Conservation (phyloP, 495 filamentous ascomycete species). For the Pseudotulostoma volvatum region DNA sequence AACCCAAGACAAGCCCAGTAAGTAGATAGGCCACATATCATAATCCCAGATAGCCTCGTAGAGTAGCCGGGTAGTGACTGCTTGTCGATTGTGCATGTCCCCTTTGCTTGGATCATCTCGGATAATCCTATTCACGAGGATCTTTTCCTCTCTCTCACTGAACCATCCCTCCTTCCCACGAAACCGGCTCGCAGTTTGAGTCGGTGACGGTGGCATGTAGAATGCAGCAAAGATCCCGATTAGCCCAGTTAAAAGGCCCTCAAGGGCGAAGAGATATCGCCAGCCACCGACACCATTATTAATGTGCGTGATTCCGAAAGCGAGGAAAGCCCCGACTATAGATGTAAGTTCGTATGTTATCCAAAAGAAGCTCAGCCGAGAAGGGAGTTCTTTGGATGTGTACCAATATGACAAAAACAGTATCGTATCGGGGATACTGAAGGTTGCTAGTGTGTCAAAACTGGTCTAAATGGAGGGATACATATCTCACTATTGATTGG, state of each 20-base stretch:
- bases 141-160: conserved; percentile 44
- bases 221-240: conserved; percentile 48
- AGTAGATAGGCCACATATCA: conserved; percentile 57
- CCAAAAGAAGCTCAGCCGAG: conserved; percentile 56
- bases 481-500: too few relatives aligned
- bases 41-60: conserved; percentile 45
- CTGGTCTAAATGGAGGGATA: too few relatives aligned
- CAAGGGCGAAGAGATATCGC: conserved; percentile 52
- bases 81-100: conserved; percentile 44
- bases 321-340: conserved; percentile 53
- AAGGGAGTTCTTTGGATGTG: conserved; percentile 49
- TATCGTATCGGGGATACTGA: conserved; percentile 32
- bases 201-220: conserved; percentile 57
- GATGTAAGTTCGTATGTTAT: conserved; percentile 46
- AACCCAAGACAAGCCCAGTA: conserved; percentile 39
- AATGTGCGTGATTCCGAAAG: conserved; percentile 56
- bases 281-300: conserved; percentile 46
- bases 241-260: conserved; percentile 36
- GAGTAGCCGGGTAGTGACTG: conserved; percentile 38
- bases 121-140: conserved; percentile 61
- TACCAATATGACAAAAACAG: conserved; percentile 68
- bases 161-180: conserved; percentile 65
- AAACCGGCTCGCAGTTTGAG: conserved; percentile 49
- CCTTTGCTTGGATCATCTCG: conserved; percentile 57
- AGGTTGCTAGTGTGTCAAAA: neutral